phyloP scores from a whole-genome alignment of 2,329 filamentous ascomycete species.

The Harringtonia lauricola region DNA sequence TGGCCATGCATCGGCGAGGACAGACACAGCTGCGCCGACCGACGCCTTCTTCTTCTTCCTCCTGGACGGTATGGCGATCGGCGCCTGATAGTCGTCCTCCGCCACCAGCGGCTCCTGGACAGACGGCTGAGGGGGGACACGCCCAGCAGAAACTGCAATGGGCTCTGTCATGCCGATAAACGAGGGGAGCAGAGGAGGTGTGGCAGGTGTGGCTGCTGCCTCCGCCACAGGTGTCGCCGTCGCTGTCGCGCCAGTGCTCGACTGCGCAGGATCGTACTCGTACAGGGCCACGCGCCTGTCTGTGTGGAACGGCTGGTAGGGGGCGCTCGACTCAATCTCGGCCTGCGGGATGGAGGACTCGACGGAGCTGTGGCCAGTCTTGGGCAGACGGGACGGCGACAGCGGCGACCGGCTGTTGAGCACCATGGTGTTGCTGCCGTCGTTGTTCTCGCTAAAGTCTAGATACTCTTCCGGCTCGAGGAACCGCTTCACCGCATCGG shows the following conservation, averaged over 20 bases:
- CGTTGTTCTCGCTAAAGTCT: constrained; percentile 41
- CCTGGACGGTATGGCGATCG: no score
- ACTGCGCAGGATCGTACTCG: constrained; percentile 37
- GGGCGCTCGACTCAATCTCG: constrained; percentile 90
- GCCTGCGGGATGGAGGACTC: constrained; percentile 61
- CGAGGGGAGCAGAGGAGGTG: no score
- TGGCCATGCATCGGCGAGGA: no score
- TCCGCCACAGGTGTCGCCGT: not conserved
- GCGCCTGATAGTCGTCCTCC: no score
- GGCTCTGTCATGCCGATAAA: no score
- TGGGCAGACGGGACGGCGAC: constrained; percentile 16
- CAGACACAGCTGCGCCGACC: no score
- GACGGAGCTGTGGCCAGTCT: constrained; percentile 29
- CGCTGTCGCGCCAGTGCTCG: not conserved
- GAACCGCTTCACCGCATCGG: constrained; percentile 43
- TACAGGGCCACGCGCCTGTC: constrained; percentile 74
- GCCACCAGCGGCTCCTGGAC: no score
- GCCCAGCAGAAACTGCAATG: no score
- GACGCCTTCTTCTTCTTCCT: no score
- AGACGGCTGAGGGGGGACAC: no score
- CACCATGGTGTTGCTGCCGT: constrained; percentile 44
- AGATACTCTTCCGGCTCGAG: constrained; percentile 46
- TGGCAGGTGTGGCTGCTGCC: no score
- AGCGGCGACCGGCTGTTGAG: constrained; percentile 28
- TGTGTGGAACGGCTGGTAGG: constrained; percentile 93